Conservation (phyloP, 768 basidiomycete species). For the Suillus subaureus region DNA sequence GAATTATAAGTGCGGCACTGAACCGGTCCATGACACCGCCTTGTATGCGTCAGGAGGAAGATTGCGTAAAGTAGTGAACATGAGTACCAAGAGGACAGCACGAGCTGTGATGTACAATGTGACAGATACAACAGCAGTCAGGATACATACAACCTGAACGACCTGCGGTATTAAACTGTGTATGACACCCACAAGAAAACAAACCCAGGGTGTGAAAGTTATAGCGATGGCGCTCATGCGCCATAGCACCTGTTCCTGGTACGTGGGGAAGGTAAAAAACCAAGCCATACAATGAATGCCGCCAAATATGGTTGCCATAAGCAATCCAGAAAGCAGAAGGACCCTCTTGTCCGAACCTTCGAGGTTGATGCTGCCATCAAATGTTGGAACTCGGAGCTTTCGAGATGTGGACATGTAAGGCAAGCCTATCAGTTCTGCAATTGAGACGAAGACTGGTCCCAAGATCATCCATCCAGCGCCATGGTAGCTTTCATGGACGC, state of each 20-base stretch:
- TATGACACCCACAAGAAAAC: background rate
- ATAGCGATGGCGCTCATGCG: constrained; percentile 18
- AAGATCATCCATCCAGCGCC: no score
- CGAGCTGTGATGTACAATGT: background rate
- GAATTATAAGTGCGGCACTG: background rate
- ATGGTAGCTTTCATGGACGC: no score
- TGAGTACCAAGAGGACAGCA: background rate
- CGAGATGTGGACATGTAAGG: background rate
- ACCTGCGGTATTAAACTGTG: no score
- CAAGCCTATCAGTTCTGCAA: background rate
- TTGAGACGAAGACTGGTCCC: background rate
- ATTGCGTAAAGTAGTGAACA: background rate
- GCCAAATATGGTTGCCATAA: constrained; percentile 25
- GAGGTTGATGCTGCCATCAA: background rate
- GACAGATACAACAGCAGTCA: background rate
- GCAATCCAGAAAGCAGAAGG: background rate
- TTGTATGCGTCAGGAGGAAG: background rate
- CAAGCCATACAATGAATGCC: constrained; percentile 30
- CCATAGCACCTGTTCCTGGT: constrained; percentile 23
- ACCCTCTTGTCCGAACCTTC: accelerated
- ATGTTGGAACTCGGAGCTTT: background rate
- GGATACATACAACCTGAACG: background rate
- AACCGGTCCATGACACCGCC: background rate
- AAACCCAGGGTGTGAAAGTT: background rate
- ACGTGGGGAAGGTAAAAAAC: constrained; percentile 24